Percentiles rank a stretch among this genome's conserved stretches.
Evolutionary conservation across 2,329 filamentous ascomycete genomes (phyloP).

Genomic region (Ceratocystis lukuohia): DNA sequence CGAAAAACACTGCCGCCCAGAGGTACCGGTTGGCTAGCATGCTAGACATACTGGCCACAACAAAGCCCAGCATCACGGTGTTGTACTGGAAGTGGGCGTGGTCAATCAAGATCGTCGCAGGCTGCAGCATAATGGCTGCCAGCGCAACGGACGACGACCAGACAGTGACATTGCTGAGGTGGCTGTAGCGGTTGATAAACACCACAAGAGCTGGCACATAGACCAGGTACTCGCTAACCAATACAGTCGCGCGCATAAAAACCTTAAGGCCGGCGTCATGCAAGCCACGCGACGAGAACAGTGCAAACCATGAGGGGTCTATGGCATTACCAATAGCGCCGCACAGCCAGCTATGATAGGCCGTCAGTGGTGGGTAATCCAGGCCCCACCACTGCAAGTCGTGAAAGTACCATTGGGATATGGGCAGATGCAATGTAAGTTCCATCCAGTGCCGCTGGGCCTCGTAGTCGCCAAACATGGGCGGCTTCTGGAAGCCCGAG

Average conservation of each 20-base stretch:
- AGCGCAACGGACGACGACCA: slow-evolving; percentile 80
- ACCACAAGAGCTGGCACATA: slow-evolving; percentile 77
- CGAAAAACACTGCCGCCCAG: slow-evolving; percentile 89
- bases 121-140: slow-evolving; percentile 83
- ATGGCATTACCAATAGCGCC: slow-evolving; percentile 73
- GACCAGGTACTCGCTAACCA: slow-evolving; percentile 79
- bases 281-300: slow-evolving; percentile 67
- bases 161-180: slow-evolving; percentile 58
- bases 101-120: slow-evolving; percentile 78
- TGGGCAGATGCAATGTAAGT: slow-evolving; percentile 72
- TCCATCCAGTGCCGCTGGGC: slow-evolving; percentile 99
- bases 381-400: slow-evolving; percentile 95
- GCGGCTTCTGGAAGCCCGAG: slow-evolving; percentile 70
- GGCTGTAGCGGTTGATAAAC: slow-evolving; percentile 70
- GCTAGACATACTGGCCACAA: slow-evolving; percentile 75
- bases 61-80: slow-evolving; percentile 90
- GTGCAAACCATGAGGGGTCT: slow-evolving; percentile 73
- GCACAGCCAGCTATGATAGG: slow-evolving; percentile 94
- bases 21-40: slow-evolving; percentile 72
- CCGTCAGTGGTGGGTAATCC: slow-evolving; percentile 93
- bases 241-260: slow-evolving; percentile 87
- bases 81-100: slow-evolving; percentile 98
- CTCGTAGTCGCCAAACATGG: slow-evolving; percentile 95
- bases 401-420: slow-evolving; percentile 96
- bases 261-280: slow-evolving; percentile 73